phyloP scores from a whole-genome alignment of 306 rosid species.

The Cucumis melo region DNA sequence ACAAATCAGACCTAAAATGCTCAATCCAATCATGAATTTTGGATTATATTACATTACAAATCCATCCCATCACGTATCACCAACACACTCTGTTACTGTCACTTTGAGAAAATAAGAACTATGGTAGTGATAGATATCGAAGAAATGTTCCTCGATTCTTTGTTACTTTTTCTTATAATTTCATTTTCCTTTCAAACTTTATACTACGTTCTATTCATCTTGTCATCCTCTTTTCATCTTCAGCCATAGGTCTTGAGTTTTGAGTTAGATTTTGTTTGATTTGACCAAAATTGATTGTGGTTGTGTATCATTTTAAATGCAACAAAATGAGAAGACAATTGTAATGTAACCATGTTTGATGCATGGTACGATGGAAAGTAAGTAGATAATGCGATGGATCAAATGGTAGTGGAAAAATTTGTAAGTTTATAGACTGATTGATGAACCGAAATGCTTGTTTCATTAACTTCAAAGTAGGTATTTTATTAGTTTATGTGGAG shows the following conservation, averaged over 20 bases:
- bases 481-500: not conserved
- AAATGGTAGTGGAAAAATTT: not conserved
- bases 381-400: not conserved
- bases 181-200: not conserved
- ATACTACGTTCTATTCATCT: not conserved
- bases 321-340: not conserved
- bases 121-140: not conserved
- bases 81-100: not conserved
- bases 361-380: not conserved
- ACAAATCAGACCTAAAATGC: too few species aligned
- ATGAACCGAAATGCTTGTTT: not conserved
- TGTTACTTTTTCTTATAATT: not conserved
- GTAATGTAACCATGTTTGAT: not conserved
- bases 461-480: not conserved
- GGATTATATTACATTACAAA: too few species aligned
- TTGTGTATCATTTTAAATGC: not conserved
- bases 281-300: not conserved
- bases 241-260: not conserved
- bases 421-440: not conserved
- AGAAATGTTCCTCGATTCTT: not conserved
- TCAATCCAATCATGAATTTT: too few species aligned
- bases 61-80: too few species aligned
- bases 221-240: not conserved
- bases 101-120: not conserved
- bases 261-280: not conserved